phyloP scores from a whole-genome alignment of 352 stramenopile species.

The Globisporangium parvum region DNA sequence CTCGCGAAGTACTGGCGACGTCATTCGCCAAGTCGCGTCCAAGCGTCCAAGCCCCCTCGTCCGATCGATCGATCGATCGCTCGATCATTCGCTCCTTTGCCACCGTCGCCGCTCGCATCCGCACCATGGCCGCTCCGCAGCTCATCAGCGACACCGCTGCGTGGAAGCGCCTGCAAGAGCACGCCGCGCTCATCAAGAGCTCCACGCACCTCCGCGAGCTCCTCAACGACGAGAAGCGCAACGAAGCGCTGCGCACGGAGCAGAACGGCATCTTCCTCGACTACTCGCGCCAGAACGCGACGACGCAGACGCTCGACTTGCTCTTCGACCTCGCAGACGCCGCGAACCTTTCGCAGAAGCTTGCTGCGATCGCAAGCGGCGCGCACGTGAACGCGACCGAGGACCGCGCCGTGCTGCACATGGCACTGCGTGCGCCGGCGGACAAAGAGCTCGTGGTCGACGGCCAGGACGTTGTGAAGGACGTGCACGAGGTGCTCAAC shows the following conservation, averaged over 20 bases:
- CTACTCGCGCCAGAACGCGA: constrained; percentile 93
- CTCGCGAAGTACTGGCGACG: background rate
- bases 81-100: constrained; percentile 11
- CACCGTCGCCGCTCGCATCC: background rate
- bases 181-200: constrained; percentile 74
- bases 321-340: constrained; percentile 90
- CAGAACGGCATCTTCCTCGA: constrained; percentile 93
- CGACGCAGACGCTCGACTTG: constrained; percentile 81
- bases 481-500: constrained; percentile 95
- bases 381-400: constrained; percentile 96
- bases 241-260: constrained; percentile 86
- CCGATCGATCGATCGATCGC: constrained; percentile 3
- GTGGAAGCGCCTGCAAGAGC: constrained; percentile 69
- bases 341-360: constrained; percentile 81
- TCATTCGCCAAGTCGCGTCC: constrained; percentile 12
- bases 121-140: constrained; percentile 6
- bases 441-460: constrained; percentile 88
- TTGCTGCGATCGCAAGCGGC: constrained; percentile 89
- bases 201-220: constrained; percentile 88
- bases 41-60: constrained; percentile 21
- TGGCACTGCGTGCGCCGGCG: constrained; percentile 89
- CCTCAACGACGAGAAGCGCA: constrained; percentile 84
- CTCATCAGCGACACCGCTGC: constrained; percentile 71
- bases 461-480: constrained; percentile 92
- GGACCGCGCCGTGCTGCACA: constrained; percentile 94